Evolutionary conservation across 1,284 basidiomycete genomes (phyloP).

Genomic region (Neotropicomus parvogracilis): DNA sequence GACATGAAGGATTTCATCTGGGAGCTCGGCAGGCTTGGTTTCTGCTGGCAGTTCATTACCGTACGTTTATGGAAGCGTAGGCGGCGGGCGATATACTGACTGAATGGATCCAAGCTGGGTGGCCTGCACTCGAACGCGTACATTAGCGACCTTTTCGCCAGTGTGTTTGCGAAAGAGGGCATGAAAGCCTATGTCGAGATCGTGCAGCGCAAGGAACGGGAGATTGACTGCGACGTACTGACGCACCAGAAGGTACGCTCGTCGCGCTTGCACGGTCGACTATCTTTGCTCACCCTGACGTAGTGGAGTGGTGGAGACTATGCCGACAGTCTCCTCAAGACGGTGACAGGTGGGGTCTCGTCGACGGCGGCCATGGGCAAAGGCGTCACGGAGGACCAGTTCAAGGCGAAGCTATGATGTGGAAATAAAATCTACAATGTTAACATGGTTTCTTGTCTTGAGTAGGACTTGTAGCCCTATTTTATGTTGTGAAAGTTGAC

Average conservation of each 20-base stretch:
- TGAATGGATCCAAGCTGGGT: slow-evolving; percentile 60
- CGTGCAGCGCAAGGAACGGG: slow-evolving; percentile 82
- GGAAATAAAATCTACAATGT: not conserved
- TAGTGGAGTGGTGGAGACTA: slow-evolving; percentile 96
- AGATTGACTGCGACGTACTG: slow-evolving; percentile 88
- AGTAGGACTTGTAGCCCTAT: slow-evolving; percentile 10
- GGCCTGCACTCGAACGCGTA: slow-evolving; percentile 97
- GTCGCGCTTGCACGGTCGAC: slow-evolving; percentile 1
- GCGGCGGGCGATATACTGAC: slow-evolving; percentile 6
- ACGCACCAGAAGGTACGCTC: slow-evolving; percentile 75
- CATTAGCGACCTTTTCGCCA: slow-evolving; percentile 92
- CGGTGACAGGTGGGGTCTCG: slow-evolving; percentile 92
- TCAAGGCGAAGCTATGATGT: slow-evolving; percentile 55
- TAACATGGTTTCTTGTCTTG: not conserved
- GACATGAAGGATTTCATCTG: slow-evolving; percentile 93
- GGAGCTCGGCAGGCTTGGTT: slow-evolving; percentile 90
- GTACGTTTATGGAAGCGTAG: slow-evolving; percentile 43
- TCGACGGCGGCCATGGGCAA: slow-evolving; percentile 94
- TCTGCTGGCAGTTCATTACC: slow-evolving; percentile 99
- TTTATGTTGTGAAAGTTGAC: not conserved
- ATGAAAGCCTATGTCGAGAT: slow-evolving; percentile 91
- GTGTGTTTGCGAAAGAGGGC: slow-evolving; percentile 83
- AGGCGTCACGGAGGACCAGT: slow-evolving; percentile 91
- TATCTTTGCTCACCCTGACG: slow-evolving; percentile 17
- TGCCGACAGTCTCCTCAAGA: slow-evolving; percentile 89